Base-by-base conservation (phyloP, 768 basidiomycete genomes). In the Cystoderma amianthinum region DNA sequence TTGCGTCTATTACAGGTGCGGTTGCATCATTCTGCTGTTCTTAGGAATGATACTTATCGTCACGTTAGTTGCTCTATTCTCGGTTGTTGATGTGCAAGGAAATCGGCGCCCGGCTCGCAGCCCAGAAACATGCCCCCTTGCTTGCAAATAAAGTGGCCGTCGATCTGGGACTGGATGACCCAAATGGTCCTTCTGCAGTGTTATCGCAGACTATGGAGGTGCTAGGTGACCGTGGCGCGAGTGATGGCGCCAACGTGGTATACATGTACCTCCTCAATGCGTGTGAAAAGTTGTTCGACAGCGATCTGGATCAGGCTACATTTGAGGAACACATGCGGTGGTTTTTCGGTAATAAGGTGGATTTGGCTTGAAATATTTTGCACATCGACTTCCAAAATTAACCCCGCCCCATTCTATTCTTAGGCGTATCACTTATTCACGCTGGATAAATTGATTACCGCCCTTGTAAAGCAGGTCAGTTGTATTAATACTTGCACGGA, bases 261-360 rank as follows among this genome's bases (percentile, higher is more conserved):
- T 98, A 98, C 64, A 69, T 80, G 65, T 92, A 94, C 54, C 74
- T 95, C 39, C 67, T 98, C 23, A 87, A 84, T 44, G 85, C 89
- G 7, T 91, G 89, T 58, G 95, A 98, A 62, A 89, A 88, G 69
- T 61, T 95, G 32, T 97, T 98, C 56, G 92, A 92, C 52, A 84
- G 78, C 47, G 94, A 98, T 56, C 71, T 98, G 45, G 96, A 98
- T 59, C 87, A 85, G 56, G 65, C 74, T n/a, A 79, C 82, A 16
- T 98, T 93, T 53, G 95, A 98, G 60, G 96, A 98, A 58, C 89
- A 91, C 54, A 80, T 97, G 80, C 69, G 96, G 48, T 89, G 90
- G 78, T 87, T 94, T 65, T 93, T 91, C 65, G 87, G 89, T 22
- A 90, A 80, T 46, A 84, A 82, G 75, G 85, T 85, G 60, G 47